Evolutionary conservation across 1,284 basidiomycete genomes (phyloP).

Genomic region (Rhodotorula sp.): DNA sequence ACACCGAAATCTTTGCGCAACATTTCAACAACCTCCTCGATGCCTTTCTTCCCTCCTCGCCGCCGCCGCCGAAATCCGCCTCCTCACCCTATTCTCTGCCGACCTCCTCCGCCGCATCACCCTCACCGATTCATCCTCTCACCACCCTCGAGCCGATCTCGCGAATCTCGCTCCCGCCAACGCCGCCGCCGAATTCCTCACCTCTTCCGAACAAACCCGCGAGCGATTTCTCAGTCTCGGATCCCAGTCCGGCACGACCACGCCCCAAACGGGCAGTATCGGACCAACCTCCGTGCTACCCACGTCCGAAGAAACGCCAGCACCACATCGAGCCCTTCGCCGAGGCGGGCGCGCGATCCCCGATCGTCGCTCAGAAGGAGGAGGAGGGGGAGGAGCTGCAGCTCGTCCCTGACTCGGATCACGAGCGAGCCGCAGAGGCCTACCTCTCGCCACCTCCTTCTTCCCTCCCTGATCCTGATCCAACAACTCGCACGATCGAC

Average conservation of each 20-base stretch:
- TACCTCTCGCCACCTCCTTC: background rate
- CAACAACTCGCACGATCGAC: background rate
- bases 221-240: too few relatives aligned
- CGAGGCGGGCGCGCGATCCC: too few relatives aligned
- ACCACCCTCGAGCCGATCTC: background rate
- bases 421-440: background rate
- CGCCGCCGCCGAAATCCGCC: background rate
- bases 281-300: too few relatives aligned
- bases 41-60: background rate
- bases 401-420: too few relatives aligned
- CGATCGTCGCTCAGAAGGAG: background rate
- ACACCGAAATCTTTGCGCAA: background rate
- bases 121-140: background rate
- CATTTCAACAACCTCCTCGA: background rate
- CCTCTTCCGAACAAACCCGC: background rate
- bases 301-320: too few relatives aligned
- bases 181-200: background rate
- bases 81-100: too few relatives aligned
- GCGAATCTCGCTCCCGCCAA: background rate
- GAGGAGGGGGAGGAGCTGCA: background rate
- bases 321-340: too few relatives aligned
- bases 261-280: background rate
- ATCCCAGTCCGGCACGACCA: background rate
- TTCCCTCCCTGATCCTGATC: background rate
- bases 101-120: too few relatives aligned